Percentiles rank a stretch among this genome's conserved stretches.
Evolutionary conservation across 2,329 filamentous ascomycete genomes (phyloP).

Genomic region (Xylariaceae sp.): DNA sequence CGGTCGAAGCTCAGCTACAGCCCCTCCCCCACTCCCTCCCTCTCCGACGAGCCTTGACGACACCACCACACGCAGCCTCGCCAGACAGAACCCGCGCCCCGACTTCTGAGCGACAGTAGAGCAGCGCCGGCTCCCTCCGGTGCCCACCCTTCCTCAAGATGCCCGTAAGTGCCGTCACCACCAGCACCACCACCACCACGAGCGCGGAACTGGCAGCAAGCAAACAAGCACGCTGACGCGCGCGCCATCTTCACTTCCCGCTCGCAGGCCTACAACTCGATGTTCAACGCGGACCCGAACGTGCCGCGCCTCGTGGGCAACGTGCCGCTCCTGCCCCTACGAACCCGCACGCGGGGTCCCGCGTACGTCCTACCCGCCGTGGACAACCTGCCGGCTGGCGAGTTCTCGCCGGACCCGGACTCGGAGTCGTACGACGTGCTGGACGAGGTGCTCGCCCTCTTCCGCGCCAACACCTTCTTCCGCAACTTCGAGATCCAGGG

Average conservation of each 20-base stretch:
- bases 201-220: no score
- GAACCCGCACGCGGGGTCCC: slow-evolving; percentile 91
- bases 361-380: slow-evolving; percentile 71
- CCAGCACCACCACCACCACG: slow-evolving; percentile 5
- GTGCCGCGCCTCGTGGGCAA: slow-evolving; percentile 63
- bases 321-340: slow-evolving; percentile 88
- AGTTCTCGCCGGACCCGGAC: slow-evolving; percentile 69
- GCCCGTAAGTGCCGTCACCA: slow-evolving; percentile 32
- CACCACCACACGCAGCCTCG: no score
- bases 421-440: slow-evolving; percentile 92
- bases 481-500: slow-evolving; percentile 99
- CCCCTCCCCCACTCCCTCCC: no score
- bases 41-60: no score
- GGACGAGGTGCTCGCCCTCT: slow-evolving; percentile 86
- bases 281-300: slow-evolving; percentile 81
- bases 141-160: slow-evolving; percentile 32
- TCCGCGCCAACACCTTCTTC: slow-evolving; percentile 98
- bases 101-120: no score
- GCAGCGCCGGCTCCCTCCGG: slow-evolving; percentile 16
- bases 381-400: slow-evolving; percentile 47
- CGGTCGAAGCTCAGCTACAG: not conserved
- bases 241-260: no score
- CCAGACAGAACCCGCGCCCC: slow-evolving; percentile 8
- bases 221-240: no score
- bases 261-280: slow-evolving; percentile 86